Conservation (phyloP, 345 rosid species). For the Physaria fendleri region DNA sequence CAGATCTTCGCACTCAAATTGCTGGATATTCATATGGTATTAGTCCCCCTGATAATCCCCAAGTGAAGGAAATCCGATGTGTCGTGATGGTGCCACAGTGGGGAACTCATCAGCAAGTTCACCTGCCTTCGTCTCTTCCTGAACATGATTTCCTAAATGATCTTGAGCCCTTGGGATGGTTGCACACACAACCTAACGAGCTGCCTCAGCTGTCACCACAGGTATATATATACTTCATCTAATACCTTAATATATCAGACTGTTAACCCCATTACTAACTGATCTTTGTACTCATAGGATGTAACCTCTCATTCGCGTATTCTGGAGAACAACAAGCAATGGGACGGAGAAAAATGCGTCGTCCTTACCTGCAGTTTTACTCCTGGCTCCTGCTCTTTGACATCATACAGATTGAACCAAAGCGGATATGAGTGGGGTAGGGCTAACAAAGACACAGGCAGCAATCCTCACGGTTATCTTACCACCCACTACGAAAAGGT, state of each 20-base stretch:
- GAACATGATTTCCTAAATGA: constrained; percentile 89
- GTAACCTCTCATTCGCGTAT: constrained; percentile 79
- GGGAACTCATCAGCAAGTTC: constrained; percentile 85
- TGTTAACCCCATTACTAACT: neutral
- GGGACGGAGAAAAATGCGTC: constrained; percentile 98
- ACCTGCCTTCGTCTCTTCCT: constrained; percentile 83
- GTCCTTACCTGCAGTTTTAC: constrained; percentile 97
- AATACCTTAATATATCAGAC: neutral
- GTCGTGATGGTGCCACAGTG: constrained; percentile 88
- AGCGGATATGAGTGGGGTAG: constrained; percentile 98
- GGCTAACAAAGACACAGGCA: constrained; percentile 80
- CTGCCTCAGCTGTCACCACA: constrained; percentile 97
- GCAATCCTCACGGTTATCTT: constrained; percentile 96
- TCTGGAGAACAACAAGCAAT: constrained; percentile 89
- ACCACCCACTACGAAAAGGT: constrained; percentile 99
- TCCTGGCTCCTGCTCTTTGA: constrained; percentile 95
- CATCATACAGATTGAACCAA: constrained; percentile 89
- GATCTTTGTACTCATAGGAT: constrained; percentile 43
- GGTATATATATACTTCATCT: constrained; percentile 27
- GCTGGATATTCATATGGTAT: constrained; percentile 89
- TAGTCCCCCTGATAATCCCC: constrained; percentile 96
- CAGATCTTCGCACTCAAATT: constrained; percentile 89
- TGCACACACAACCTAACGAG: constrained; percentile 99
- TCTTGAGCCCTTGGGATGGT: constrained; percentile 98
- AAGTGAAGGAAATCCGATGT: constrained; percentile 93